Percentiles rank a stretch among this genome's conserved stretches.
phyloP scores from a whole-genome alignment of 2,329 filamentous ascomycete species.

The Arthrocladium fulminans region DNA sequence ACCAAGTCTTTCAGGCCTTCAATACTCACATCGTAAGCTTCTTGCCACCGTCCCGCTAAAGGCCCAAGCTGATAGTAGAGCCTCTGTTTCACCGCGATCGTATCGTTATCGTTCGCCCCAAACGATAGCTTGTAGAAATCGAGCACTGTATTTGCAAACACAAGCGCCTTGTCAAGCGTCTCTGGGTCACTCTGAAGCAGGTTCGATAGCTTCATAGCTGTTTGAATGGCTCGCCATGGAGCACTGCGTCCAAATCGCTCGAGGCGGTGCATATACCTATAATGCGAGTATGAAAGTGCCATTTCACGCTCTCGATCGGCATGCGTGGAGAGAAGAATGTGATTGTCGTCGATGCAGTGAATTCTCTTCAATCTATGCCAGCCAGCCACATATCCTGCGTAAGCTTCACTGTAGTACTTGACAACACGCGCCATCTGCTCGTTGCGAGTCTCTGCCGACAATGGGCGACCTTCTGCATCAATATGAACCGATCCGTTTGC shows the following conservation, averaged over 20 bases:
- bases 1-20: background rate
- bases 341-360: background rate
- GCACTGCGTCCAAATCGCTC: slow-evolving; percentile 3
- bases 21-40: background rate
- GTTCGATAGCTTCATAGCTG: background rate
- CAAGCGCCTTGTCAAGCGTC: background rate
- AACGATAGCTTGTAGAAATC: background rate
- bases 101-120: background rate
- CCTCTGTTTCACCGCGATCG: background rate
- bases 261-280: background rate
- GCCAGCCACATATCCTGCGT: slow-evolving; percentile 2
- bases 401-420: background rate
- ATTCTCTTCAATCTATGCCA: background rate
- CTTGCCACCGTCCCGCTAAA: background rate
- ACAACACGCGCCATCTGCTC: background rate
- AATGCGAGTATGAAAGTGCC: background rate
- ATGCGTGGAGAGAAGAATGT: background rate
- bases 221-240: slow-evolving; percentile 2
- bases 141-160: background rate
- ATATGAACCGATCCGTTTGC: background rate
- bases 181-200: background rate
- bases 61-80: background rate
- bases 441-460: background rate
- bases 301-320: background rate
- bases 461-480: background rate